Evolutionary conservation across 1,284 basidiomycete genomes (phyloP).

Genomic region (Ceratobasidium sp.): DNA sequence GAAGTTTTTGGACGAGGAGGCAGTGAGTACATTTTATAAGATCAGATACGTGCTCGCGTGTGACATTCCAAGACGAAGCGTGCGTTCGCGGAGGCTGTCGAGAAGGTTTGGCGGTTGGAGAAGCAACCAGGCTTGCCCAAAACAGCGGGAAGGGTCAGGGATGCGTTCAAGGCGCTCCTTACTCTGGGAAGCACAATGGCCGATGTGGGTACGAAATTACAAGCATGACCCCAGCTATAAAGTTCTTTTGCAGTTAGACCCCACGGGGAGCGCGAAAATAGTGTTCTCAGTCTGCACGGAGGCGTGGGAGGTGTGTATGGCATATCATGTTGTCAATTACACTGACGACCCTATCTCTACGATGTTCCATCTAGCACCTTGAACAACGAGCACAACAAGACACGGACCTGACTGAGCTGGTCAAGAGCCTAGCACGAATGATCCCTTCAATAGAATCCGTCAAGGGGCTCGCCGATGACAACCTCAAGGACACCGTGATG

Average conservation of each 20-base stretch:
- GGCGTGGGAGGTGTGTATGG: slow-evolving; percentile 13
- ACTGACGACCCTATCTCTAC: neutral
- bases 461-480: neutral
- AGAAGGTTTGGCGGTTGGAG: neutral
- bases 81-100: neutral
- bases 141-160: neutral
- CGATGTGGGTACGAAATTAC: neutral
- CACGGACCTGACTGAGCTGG: neutral
- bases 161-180: neutral
- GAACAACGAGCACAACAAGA: neutral
- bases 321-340: neutral
- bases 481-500: neutral
- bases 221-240: neutral
- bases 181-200: neutral
- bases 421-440: neutral
- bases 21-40: neutral
- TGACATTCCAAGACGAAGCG: neutral
- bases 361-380: neutral
- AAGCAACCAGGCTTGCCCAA: neutral
- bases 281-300: neutral
- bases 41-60: neutral
- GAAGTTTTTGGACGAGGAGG: neutral
- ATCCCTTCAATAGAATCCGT: neutral
- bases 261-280: slow-evolving; percentile 1
- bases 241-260: neutral